These are phyloP conservation scores for Clavulina sp. DNA, from an alignment of 768 basidiomycete species.

Conservation along the genomic window DNA sequence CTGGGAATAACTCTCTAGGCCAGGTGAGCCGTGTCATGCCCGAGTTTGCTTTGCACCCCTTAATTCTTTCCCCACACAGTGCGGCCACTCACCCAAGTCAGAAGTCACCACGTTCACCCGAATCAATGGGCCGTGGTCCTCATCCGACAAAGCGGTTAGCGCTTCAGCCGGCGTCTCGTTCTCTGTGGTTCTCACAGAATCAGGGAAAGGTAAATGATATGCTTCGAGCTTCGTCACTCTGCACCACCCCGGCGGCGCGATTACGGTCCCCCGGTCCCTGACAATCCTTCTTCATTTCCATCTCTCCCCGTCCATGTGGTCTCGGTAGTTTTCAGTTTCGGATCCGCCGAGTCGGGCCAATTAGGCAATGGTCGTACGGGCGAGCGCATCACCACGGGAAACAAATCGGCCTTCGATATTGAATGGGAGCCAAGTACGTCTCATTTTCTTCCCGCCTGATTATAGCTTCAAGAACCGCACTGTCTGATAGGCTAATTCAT, in stretches of 20 bases:
- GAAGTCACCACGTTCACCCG: conserved; percentile 51
- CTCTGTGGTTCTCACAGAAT: conserved; percentile 62
- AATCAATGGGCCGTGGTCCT: conserved; percentile 35
- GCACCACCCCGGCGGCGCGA: not conserved
- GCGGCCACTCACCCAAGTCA: conserved; percentile 46
- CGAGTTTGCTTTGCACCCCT: not conserved
- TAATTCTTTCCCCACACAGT: conserved; percentile 25
- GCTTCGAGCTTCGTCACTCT: not conserved
- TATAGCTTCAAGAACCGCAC: not conserved
- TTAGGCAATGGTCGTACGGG: conserved; percentile 85
- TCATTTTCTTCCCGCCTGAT: not conserved
- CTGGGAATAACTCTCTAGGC: conserved; percentile 64
- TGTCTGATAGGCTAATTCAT: conserved; percentile 4
- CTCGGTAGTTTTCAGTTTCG: conserved; percentile 61
- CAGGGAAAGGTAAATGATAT: conserved; percentile 47
- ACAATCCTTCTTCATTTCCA: not conserved
- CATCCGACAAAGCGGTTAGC: conserved; percentile 44
- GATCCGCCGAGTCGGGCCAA: conserved; percentile 85
- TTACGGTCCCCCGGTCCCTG: conserved; percentile 1
- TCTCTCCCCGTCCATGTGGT: not conserved
- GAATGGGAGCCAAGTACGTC: conserved; percentile 47
- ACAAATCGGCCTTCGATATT: conserved; percentile 69
- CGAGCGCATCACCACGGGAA: conserved; percentile 75
- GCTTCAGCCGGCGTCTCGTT: conserved; percentile 74
- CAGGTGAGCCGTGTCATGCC: conserved; percentile 35